Evolutionary conservation across 108 stramenopile genomes (phyloP).

Genomic region (Epipyxis sp.): DNA sequence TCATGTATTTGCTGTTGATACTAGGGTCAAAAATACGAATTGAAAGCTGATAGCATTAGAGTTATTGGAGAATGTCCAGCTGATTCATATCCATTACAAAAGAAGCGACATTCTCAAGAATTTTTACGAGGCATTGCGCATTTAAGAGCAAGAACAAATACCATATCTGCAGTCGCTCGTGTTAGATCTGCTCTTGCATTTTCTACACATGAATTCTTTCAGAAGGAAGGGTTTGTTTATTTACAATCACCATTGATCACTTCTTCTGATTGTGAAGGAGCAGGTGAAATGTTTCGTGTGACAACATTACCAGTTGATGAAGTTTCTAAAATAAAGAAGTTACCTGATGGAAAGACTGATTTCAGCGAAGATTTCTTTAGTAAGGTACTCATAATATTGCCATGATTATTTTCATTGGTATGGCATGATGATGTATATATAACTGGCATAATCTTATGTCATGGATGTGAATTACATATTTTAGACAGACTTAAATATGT

Average conservation of each 20-base stretch:
- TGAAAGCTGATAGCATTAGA: constrained; percentile 68
- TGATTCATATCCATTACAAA: constrained; percentile 92
- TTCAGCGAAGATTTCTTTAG: constrained; percentile 88
- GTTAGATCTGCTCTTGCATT: constrained; percentile 81
- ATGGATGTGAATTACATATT: no score
- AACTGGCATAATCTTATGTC: no score
- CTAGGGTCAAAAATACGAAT: constrained; percentile 84
- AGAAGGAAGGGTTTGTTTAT: constrained; percentile 79
- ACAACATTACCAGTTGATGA: constrained; percentile 78
- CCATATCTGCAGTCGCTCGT: constrained; percentile 86
- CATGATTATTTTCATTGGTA: no score
- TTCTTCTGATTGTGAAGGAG: constrained; percentile 96
- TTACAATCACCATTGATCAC: constrained; percentile 97
- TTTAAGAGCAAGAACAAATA: constrained; percentile 92
- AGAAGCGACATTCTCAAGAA: constrained; percentile 94
- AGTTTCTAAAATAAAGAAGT: constrained; percentile 30
- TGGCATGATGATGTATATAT: no score
- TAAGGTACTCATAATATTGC: no score
- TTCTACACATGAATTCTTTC: constrained; percentile 83
- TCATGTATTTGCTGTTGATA: no score
- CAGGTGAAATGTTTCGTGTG: constrained; percentile 98
- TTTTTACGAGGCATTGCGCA: constrained; percentile 93
- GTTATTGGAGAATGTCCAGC: constrained; percentile 83
- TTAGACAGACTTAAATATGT: no score
- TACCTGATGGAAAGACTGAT: constrained; percentile 53